Conservation (phyloP, 805 yeast species). For the Spathaspora sp. region DNA sequence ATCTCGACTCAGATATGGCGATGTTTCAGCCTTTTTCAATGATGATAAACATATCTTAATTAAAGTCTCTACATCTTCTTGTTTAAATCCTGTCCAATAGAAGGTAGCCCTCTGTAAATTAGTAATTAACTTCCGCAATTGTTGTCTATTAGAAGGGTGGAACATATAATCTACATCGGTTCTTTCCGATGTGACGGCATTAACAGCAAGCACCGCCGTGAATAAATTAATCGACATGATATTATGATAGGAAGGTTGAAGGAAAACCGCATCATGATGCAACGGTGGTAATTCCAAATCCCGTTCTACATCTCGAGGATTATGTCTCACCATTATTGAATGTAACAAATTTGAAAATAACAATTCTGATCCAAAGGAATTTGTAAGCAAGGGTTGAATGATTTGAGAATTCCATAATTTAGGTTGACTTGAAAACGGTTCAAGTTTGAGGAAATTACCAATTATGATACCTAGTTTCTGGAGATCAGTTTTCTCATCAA, state of each 20-base stretch:
- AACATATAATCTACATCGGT: conserved; percentile 69
- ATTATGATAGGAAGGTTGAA: conserved; percentile 63
- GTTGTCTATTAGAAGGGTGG: conserved; percentile 52
- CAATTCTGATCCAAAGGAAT: conserved; percentile 35
- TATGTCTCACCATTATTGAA: conserved; percentile 55
- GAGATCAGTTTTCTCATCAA: conserved; percentile 53
- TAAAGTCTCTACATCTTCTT: conserved; percentile 53
- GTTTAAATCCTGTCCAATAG: conserved; percentile 72
- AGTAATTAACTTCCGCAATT: conserved; percentile 52
- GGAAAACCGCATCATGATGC: conserved; percentile 53
- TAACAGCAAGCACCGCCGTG: conserved; percentile 63
- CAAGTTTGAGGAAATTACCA: conserved; percentile 51
- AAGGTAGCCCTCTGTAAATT: conserved; percentile 67
- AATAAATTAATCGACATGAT: conserved; percentile 60
- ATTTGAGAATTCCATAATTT: conserved; percentile 46
- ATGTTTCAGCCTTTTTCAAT: conserved; percentile 30
- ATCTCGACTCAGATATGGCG: conserved; percentile 37
- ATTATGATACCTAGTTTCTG: conserved; percentile 50
- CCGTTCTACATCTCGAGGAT: conserved; percentile 47
- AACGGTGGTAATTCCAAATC: conserved; percentile 58
- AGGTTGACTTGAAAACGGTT: conserved; percentile 51
- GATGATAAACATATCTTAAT: conserved; percentile 45
- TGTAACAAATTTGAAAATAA: conserved; percentile 42
- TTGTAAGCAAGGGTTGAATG: conserved; percentile 44
- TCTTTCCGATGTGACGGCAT: conserved; percentile 71